Percentiles rank a stretch among this genome's conserved stretches.
Conservation (phyloP, 2,329 filamentous ascomycete species). For the Fusarium sp. region DNA sequence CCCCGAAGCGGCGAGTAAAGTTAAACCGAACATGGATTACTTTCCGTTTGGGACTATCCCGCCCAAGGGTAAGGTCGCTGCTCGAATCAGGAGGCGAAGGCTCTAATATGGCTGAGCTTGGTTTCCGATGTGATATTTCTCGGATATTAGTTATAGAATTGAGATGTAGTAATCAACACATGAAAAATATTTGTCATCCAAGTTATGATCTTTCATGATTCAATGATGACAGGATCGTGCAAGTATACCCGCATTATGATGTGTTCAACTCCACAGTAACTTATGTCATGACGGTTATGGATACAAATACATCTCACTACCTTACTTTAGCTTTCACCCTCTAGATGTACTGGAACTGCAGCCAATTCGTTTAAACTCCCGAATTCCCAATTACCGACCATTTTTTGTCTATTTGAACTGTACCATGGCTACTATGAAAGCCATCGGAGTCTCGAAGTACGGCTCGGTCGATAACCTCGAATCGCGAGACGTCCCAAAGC, state of each 20-base stretch:
- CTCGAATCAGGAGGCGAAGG: conserved; percentile 19
- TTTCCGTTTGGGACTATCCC: conserved; percentile 38
- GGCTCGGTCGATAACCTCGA: neutral
- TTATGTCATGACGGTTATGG: neutral
- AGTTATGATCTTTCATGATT: neutral
- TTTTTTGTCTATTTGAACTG: too few relatives aligned
- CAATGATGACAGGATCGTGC: neutral
- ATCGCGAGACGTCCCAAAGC: neutral
- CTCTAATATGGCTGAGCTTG: neutral
- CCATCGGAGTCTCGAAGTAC: neutral
- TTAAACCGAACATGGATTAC: conserved; percentile 32
- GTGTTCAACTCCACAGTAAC: neutral
- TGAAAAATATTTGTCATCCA: too few relatives aligned
- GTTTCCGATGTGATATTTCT: neutral
- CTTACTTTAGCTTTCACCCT: neutral
- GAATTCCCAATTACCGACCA: neutral
- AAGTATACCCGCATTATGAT: neutral
- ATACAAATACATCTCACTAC: neutral
- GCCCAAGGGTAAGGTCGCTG: conserved; percentile 21
- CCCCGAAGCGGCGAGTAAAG: neutral
- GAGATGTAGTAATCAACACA: neutral
- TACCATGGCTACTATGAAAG: neutral
- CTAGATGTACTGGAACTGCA: neutral
- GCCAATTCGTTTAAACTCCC: accelerated
- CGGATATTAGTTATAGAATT: neutral